A percentile compares a stretch with the other conserved stretches of the same genome.
phyloP scores from a whole-genome alignment of 768 basidiomycete species.

The Boletus subparvulus region DNA sequence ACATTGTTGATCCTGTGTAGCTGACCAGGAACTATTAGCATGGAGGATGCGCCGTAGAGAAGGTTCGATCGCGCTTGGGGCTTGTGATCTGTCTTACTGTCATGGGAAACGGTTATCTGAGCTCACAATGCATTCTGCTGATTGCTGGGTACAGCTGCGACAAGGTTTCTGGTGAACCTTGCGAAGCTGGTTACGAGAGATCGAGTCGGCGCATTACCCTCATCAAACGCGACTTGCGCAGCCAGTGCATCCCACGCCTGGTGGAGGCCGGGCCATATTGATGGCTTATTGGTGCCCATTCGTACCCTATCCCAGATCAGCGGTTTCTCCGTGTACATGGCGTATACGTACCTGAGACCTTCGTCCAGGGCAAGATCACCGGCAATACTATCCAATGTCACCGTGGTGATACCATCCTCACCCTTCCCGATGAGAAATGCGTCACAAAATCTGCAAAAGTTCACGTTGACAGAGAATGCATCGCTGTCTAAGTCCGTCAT shows the following conservation, averaged over 20 bases:
- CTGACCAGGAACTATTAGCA: slow-evolving; percentile 74
- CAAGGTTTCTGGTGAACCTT: slow-evolving; percentile 81
- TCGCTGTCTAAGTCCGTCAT: neutral
- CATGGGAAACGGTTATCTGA: neutral
- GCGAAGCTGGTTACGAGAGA: slow-evolving; percentile 53
- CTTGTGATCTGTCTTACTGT: slow-evolving; percentile 3
- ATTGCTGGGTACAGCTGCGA: slow-evolving; percentile 72
- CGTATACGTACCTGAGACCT: slow-evolving; percentile 29
- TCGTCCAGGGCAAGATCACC: slow-evolving; percentile 50
- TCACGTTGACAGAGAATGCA: slow-evolving; percentile 15
- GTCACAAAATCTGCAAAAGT: slow-evolving; percentile 45
- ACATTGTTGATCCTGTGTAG: slow-evolving; percentile 63
- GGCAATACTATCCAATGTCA: slow-evolving; percentile 49
- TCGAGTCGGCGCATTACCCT: slow-evolving; percentile 36
- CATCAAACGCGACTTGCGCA: slow-evolving; percentile 35
- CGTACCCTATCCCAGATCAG: slow-evolving; percentile 27
- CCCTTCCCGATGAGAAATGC: slow-evolving; percentile 37
- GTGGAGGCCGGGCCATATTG: slow-evolving; percentile 55
- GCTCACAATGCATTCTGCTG: slow-evolving; percentile 75
- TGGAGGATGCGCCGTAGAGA: slow-evolving; percentile 66
- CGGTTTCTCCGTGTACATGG: neutral
- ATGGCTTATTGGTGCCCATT: slow-evolving; percentile 40
- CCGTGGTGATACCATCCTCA: slow-evolving; percentile 12
- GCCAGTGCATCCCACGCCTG: slow-evolving; percentile 50
- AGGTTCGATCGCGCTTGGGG: slow-evolving; percentile 65